Base-by-base conservation (phyloP, 164 flowering plant species). In the Tinospora cordifolia region DNA sequence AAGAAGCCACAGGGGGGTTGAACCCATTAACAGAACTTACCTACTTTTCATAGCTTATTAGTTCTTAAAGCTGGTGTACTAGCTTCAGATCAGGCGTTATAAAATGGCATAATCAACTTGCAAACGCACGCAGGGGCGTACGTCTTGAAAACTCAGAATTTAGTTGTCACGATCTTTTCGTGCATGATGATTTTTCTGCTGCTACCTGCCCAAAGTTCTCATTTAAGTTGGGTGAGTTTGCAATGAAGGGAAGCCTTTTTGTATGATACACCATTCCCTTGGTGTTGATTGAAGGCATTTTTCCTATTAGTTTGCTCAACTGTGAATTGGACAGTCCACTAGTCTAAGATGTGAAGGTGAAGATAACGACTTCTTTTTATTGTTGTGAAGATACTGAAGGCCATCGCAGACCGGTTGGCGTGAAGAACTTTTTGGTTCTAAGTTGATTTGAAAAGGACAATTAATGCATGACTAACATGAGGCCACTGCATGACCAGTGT, bases 111-210 rank as follows among this genome's bases (percentile, higher is more conserved):
- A n/a, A n/a, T n/a, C n/a, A n/a, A n/a, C n/a, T n/a, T n/a, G n/a
- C n/a, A n/a, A n/a, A n/a, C n/a, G n/a, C n/a, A n/a, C n/a, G n/a
- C n/a, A n/a, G n/a, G n/a, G n/a, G n/a, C n/a, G n/a, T n/a, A n/a
- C n/a, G n/a, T n/a, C n/a, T 19, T 67, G 12, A 17, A 51, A 67
- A 26, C 58, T 25, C 46, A 36, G 13, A 30, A 14, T 40, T 27
- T 38, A 8, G 22, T 65, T n/a, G 13, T 38, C 41, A 68, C 41
- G 34, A 68, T 38, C 46, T 68, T 68, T 68, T 51, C 44, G n/a
- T n/a, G n/a, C n/a, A 68, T 68, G 63, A 54, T 14, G 9, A 0
- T 21, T 30, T 21, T n/a, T n/a, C n/a, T n/a, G n/a, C n/a, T n/a
- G n/a, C 24, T 19, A 11, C 26, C 22, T n/a, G 13, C 63, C 17